Conservation (phyloP, 2,329 filamentous ascomycete genomes). For the Diplodia sapinea region DNA sequence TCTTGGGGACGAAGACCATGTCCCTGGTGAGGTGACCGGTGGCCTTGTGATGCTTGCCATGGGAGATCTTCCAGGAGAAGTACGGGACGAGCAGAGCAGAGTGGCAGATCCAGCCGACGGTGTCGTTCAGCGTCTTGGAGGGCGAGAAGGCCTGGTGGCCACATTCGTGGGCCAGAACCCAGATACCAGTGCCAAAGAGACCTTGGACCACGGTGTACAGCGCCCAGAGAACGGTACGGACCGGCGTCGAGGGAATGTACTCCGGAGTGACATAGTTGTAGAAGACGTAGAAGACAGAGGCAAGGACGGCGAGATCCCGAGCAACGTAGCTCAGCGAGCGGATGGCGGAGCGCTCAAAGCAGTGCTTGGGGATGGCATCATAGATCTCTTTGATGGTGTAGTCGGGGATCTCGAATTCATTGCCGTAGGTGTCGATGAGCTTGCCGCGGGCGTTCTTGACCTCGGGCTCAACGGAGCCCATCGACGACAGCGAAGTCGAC, state of each 20-base stretch:
- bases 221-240: conserved; percentile 70
- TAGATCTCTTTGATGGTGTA: conserved; percentile 98
- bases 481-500: conserved; percentile 88
- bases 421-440: conserved; percentile 90
- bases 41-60: conserved; percentile 99
- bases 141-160: conserved; percentile 95
- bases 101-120: conserved; percentile 90
- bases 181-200: conserved; percentile 89
- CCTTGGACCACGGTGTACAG: conserved; percentile 83
- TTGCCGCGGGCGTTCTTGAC: conserved; percentile 63
- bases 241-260: conserved; percentile 71
- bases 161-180: conserved; percentile 97
- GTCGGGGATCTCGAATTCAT: conserved; percentile 90
- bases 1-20: conserved; percentile 98
- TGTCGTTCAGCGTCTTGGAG: conserved; percentile 89
- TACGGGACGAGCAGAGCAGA: conserved; percentile 90
- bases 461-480: conserved; percentile 69
- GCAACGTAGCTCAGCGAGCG: conserved; percentile 81
- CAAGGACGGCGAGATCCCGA: conserved; percentile 76
- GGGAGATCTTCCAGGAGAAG: conserved; percentile 99
- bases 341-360: conserved; percentile 83
- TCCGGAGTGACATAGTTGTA: conserved; percentile 89
- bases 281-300: conserved; percentile 82
- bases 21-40: conserved; percentile 96
- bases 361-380: conserved; percentile 96